Percentiles rank a stretch among this genome's conserved stretches.
These are phyloP conservation scores for Fusarium fracticaudum DNA, from an alignment of 2,329 filamentous ascomycete genomes.

Conservation along the genomic window DNA sequence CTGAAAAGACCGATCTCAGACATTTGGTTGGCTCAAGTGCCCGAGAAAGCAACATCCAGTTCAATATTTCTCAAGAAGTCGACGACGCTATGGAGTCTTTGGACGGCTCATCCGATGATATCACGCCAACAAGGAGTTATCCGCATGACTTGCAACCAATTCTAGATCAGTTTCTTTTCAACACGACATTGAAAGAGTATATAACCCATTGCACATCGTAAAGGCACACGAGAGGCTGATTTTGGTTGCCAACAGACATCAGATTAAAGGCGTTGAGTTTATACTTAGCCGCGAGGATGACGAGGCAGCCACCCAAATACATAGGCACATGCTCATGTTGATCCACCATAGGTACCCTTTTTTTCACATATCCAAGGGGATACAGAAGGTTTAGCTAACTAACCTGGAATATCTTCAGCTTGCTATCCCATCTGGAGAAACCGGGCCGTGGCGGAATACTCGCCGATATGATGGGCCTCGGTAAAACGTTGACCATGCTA, in stretches of 20 bases:
- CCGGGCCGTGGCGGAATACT: neutral
- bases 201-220: no score
- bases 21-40: neutral
- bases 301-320: fast-evolving
- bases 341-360: neutral
- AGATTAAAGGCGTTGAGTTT: neutral
- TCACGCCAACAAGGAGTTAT: fast-evolving
- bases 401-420: fast-evolving
- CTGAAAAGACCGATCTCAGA: neutral
- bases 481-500: neutral
- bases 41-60: fast-evolving
- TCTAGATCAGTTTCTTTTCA: fast-evolving
- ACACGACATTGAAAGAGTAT: neutral
- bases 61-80: neutral
- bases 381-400: fast-evolving
- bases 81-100: neutral
- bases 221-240: neutral
- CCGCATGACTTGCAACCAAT: fast-evolving
- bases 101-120: neutral
- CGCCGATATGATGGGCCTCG: neutral
- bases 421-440: fast-evolving
- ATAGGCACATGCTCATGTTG: neutral
- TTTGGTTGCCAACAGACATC: neutral
- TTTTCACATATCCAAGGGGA: no score
- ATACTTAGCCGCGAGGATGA: neutral